Percentiles rank a stretch among this genome's conserved stretches.
Evolutionary conservation across 2,329 filamentous ascomycete genomes (phyloP).

Genomic region (Ophiostoma sp.): DNA sequence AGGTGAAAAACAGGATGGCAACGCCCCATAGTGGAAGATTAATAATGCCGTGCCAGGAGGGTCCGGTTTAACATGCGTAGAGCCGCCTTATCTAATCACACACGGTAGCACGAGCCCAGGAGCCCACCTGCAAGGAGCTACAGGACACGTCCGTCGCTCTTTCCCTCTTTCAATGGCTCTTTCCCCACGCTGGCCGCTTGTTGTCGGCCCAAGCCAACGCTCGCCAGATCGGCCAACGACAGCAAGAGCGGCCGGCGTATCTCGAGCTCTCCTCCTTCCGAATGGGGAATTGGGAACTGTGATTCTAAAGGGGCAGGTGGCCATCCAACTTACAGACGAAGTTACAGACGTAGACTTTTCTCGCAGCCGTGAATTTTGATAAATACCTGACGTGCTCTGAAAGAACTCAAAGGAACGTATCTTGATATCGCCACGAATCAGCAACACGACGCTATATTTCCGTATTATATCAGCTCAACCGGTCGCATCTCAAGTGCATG

Average conservation of each 20-base stretch:
- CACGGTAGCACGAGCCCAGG: not conserved
- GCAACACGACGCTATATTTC: not conserved
- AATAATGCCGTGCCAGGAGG: slow-evolving; percentile 5
- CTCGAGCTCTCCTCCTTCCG: not conserved
- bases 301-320: not conserved
- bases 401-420: not conserved
- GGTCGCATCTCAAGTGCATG: not conserved
- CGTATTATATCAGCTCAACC: not conserved
- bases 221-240: not conserved
- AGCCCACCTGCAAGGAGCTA: not conserved
- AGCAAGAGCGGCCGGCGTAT: not conserved
- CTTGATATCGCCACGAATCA: not conserved
- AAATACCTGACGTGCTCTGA: not conserved
- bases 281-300: not conserved
- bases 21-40: slow-evolving; percentile 12
- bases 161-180: not conserved
- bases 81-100: not conserved
- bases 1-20: not conserved
- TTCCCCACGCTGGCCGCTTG: slow-evolving; percentile 2
- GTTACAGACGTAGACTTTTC: too few species aligned
- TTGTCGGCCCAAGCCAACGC: slow-evolving; percentile 4
- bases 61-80: not conserved
- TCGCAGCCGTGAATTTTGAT: too few species aligned
- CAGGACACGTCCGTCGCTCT: not conserved
- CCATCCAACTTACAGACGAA: not conserved